These are phyloP conservation scores for Grigorovia yakushimaensis DNA, from an alignment of 805 yeast genomes.

Conservation along the genomic window DNA sequence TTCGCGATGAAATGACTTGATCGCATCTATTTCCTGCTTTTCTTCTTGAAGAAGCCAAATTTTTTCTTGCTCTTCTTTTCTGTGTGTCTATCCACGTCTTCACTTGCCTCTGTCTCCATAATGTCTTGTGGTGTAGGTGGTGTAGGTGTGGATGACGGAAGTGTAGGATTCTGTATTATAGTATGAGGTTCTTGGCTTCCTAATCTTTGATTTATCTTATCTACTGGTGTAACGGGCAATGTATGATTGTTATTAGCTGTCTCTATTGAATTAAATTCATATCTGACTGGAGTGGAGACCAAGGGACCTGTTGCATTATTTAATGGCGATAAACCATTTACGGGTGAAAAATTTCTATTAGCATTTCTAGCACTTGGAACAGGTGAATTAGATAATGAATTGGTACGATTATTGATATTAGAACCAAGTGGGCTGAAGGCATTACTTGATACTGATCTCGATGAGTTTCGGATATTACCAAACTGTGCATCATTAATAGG, in stretches of 20 bases:
- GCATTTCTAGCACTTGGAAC: neutral
- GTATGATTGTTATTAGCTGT: neutral
- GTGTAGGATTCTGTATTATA: neutral
- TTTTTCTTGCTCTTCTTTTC: conserved; percentile 22
- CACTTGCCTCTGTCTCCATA: neutral
- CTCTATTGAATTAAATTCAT: no score
- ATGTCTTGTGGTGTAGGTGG: neutral
- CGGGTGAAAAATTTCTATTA: neutral
- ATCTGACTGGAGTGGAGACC: neutral
- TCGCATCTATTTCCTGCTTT: conserved; percentile 12
- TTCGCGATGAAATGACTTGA: neutral
- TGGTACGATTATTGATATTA: neutral
- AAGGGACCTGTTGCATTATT: neutral
- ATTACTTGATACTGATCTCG: neutral
- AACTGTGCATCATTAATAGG: neutral
- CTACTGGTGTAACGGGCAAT: neutral
- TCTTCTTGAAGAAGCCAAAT: conserved; percentile 21
- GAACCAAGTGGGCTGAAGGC: neutral
- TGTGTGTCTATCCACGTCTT: conserved; percentile 5
- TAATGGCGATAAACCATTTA: neutral
- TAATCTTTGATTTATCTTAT: neutral
- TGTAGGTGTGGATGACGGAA: neutral
- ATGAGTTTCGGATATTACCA: neutral
- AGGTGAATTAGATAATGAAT: neutral
- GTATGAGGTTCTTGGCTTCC: neutral